Conservation (phyloP, 306 rosid species). For the Geum urbanum region DNA sequence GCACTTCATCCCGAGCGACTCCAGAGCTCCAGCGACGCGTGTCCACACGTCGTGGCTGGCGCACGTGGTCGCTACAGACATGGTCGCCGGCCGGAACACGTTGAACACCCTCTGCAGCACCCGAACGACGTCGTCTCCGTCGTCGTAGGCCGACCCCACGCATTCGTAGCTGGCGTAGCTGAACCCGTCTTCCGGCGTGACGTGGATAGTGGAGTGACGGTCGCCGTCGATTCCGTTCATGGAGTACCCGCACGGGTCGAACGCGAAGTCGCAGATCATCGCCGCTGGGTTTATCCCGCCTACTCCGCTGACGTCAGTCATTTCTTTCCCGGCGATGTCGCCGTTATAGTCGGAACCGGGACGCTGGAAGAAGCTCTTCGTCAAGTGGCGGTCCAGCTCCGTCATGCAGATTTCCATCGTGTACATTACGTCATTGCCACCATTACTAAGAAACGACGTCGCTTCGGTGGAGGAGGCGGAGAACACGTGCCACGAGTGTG, state of each 20-base stretch:
- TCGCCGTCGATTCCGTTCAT: conserved; percentile 84
- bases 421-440: conserved; percentile 28
- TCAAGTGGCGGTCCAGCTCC: conserved; percentile 67
- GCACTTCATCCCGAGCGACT: conserved; percentile 71
- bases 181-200: conserved; percentile 95
- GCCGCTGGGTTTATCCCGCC: conserved; percentile 57
- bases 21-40: conserved; percentile 54
- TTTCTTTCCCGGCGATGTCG: conserved; percentile 70
- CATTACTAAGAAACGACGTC: not conserved
- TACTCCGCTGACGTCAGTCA: conserved; percentile 74
- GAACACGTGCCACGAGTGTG: conserved; percentile 90
- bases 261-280: conserved; percentile 75
- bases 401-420: conserved; percentile 96
- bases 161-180: conserved; percentile 94
- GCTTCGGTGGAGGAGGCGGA: conserved; percentile 52
- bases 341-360: conserved; percentile 52
- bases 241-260: conserved; percentile 91
- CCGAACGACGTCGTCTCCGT: conserved; percentile 36
- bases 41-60: conserved; percentile 51
- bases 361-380: conserved; percentile 57
- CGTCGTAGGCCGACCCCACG: conserved; percentile 51
- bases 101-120: conserved; percentile 67
- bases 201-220: conserved; percentile 88
- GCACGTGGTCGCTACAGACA: conserved; percentile 71
- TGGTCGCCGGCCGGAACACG: conserved; percentile 85